Evolutionary conservation across 2,329 filamentous ascomycete genomes (phyloP).

Genomic region (Aurifilum marmelostoma): DNA sequence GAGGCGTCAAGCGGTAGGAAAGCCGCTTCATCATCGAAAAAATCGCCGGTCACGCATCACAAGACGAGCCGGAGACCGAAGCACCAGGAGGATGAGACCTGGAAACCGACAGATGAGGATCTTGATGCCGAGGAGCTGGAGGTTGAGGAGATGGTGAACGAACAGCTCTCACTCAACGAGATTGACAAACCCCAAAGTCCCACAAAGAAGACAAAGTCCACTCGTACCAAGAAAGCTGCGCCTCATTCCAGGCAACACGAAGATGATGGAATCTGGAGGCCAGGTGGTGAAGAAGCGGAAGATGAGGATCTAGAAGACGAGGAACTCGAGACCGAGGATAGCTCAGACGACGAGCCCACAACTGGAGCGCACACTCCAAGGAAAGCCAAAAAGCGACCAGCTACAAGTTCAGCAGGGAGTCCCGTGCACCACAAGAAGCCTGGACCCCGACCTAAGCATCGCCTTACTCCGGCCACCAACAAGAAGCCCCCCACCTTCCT

Average conservation of each 20-base stretch:
- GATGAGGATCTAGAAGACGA: conserved; percentile 16
- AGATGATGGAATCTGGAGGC: conserved; percentile 21
- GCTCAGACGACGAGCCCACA: conserved; percentile 9
- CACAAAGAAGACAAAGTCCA: conserved; percentile 4
- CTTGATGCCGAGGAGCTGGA: conserved; percentile 27
- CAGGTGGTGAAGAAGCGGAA: conserved; percentile 5
- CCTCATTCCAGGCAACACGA: neutral
- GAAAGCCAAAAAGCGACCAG: conserved; percentile 24
- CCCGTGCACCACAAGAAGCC: conserved; percentile 21
- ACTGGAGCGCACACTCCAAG: conserved; percentile 12
- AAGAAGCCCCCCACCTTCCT: conserved; percentile 30
- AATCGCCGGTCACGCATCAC: conserved; percentile 10
- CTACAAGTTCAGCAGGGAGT: conserved; percentile 23
- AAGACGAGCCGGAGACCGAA: conserved; percentile 15
- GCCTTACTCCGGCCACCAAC: conserved; percentile 29
- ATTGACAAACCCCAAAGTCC: neutral
- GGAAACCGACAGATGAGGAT: conserved; percentile 28
- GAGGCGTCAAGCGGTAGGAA: neutral
- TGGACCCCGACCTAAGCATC: conserved; percentile 19
- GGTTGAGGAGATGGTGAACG: conserved; percentile 27
- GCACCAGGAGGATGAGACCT: conserved; percentile 20
- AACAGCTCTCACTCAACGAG: conserved; percentile 20
- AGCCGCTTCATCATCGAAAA: neutral
- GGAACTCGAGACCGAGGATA: conserved; percentile 14
- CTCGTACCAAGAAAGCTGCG: conserved; percentile 9